Evolutionary conservation across 192 early-diverging fungal species (phyloP).

Genomic region (Podila minutissima): DNA sequence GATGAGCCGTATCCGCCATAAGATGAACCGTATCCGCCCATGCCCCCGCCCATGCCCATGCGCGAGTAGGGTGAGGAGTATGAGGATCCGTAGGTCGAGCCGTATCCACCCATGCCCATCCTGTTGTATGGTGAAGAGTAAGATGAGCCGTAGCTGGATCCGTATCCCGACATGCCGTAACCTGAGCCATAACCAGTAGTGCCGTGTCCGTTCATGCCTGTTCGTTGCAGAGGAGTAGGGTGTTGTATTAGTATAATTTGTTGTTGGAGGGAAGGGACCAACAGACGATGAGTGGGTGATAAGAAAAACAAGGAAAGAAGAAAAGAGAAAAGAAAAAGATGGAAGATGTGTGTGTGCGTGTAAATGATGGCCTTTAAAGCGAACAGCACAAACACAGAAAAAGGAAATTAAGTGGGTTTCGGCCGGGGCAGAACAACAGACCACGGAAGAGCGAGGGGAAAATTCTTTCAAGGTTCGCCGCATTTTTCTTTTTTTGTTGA

Average conservation of each 20-base stretch:
- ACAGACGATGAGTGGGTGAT: not conserved
- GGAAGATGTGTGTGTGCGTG: not conserved
- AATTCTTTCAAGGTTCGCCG: constrained; percentile 4
- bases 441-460: not conserved
- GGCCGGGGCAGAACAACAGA: too few species aligned
- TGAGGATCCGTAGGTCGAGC: constrained; percentile 47
- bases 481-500: not conserved
- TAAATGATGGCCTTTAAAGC: not conserved
- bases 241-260: too few species aligned
- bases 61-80: constrained; percentile 49
- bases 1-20: constrained; percentile 61
- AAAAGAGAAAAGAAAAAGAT: not conserved
- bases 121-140: constrained; percentile 54
- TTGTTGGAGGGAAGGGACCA: not conserved
- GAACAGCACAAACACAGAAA: not conserved
- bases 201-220: constrained; percentile 43
- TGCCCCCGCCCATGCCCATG: constrained; percentile 50
- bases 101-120: constrained; percentile 42
- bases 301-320: constrained; percentile 8
- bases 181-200: constrained; percentile 54
- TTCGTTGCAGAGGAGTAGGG: not conserved
- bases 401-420: not conserved
- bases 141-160: constrained; percentile 56
- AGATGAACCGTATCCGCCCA: constrained; percentile 58
- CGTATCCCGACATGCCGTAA: constrained; percentile 53